phyloP scores from a whole-genome alignment of 495 filamentous ascomycete species.

The Geopyxis carbonaria region DNA sequence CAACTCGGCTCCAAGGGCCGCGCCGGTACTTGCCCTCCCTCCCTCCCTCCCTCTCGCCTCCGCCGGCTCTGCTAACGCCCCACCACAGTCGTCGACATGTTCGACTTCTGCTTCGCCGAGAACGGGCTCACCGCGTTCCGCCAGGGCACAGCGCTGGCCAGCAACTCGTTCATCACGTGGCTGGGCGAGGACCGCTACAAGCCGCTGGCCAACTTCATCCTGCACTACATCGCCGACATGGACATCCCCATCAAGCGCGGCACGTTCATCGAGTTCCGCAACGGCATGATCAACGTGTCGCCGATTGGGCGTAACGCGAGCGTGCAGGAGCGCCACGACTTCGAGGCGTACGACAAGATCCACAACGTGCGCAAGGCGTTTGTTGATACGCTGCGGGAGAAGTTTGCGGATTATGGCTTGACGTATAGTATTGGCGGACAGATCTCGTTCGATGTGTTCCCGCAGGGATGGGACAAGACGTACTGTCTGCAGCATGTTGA shows the following conservation, averaged over 20 bases:
- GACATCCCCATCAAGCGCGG: slow-evolving; percentile 75
- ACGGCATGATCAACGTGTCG: slow-evolving; percentile 91
- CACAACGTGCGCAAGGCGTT: slow-evolving; percentile 56
- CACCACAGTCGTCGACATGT: slow-evolving; percentile 36
- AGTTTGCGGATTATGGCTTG: slow-evolving; percentile 66
- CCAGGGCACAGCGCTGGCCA: slow-evolving; percentile 50
- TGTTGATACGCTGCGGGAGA: slow-evolving; percentile 55
- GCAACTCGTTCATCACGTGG: slow-evolving; percentile 76
- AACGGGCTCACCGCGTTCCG: slow-evolving; percentile 89
- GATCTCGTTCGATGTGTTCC: slow-evolving; percentile 97
- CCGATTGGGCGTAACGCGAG: slow-evolving; percentile 87
- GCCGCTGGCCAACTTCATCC: slow-evolving; percentile 63
- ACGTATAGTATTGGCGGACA: slow-evolving; percentile 91
- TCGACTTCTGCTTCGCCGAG: slow-evolving; percentile 93
- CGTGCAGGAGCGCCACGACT: slow-evolving; percentile 61
- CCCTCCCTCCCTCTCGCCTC: slow-evolving; percentile 48
- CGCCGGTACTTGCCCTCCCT: slow-evolving; percentile 16
- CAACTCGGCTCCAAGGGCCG: slow-evolving; percentile 47
- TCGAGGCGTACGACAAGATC: slow-evolving; percentile 56
- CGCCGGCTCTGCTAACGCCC: neutral
- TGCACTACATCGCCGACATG: slow-evolving; percentile 79
- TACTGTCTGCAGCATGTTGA: slow-evolving; percentile 82
- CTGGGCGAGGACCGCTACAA: slow-evolving; percentile 88
- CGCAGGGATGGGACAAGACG: slow-evolving; percentile 95
- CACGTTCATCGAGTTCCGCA: slow-evolving; percentile 92